Percentiles rank a stretch among this genome's conserved stretches.
phyloP scores from a whole-genome alignment of 805 yeast species.

The Myxozyma neglecta region DNA sequence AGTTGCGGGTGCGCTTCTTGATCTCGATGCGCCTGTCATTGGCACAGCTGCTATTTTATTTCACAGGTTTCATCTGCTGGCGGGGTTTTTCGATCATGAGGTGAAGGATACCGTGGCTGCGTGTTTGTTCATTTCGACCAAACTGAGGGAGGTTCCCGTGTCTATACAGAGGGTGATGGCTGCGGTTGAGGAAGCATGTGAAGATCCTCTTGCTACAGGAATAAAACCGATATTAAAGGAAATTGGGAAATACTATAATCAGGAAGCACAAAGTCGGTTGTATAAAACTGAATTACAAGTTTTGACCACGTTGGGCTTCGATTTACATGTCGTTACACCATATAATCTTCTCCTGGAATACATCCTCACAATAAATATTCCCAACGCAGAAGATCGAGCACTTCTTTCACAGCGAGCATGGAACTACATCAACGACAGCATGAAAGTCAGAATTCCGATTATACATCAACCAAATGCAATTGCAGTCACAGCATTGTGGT shows the following conservation, averaged over 20 bases:
- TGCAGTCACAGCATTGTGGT: constrained; percentile 30
- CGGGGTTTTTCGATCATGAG: constrained; percentile 18
- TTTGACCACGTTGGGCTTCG: constrained; percentile 26
- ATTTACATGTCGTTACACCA: constrained; percentile 26
- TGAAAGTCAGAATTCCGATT: constrained; percentile 16
- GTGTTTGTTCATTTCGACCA: constrained; percentile 23
- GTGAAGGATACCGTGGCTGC: constrained; percentile 19
- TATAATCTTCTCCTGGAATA: constrained; percentile 22
- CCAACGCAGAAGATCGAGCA: not conserved
- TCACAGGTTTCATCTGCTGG: constrained; percentile 28
- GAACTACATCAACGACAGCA: constrained; percentile 26
- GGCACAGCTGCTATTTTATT: constrained; percentile 26
- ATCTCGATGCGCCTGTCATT: constrained; percentile 7
- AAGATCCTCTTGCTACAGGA: constrained; percentile 21
- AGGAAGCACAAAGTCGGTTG: not conserved
- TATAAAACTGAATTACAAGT: constrained; percentile 21
- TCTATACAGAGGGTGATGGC: constrained; percentile 8
- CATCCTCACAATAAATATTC: not conserved
- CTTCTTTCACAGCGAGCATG: constrained; percentile 22
- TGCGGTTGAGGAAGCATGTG: constrained; percentile 16
- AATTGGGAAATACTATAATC: not conserved
- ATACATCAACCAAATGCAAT: constrained; percentile 31
- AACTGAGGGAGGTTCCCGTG: constrained; percentile 16
- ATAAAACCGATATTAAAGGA: not conserved
- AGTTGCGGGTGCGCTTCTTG: constrained; percentile 25